A percentile compares a stretch with the other conserved stretches of the same genome.
These are phyloP conservation scores for Fusarium dimerum DNA, from an alignment of 2,329 filamentous ascomycete species.

Conservation along the genomic window DNA sequence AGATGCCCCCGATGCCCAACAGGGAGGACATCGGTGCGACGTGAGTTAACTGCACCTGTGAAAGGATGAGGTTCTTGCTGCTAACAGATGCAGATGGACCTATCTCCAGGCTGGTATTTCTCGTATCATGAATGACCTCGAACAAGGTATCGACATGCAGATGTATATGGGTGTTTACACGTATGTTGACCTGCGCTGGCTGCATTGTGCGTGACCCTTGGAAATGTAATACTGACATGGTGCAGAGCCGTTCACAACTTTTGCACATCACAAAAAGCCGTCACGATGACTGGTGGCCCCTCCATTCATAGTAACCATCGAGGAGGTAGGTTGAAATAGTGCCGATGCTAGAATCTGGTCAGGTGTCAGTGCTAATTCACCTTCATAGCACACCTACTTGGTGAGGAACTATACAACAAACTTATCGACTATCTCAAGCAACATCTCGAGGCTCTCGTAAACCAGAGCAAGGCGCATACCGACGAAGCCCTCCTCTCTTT, in stretches of 20 bases:
- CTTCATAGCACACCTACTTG: constrained; percentile 78
- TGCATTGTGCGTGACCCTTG: not conserved
- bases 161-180: constrained; percentile 99
- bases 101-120: constrained; percentile 88
- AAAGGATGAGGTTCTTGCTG: not conserved
- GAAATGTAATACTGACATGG: constrained; percentile 36
- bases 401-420: constrained; percentile 93
- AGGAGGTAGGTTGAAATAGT: constrained; percentile 58
- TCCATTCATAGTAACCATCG: constrained; percentile 42
- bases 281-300: constrained; percentile 54
- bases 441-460: constrained; percentile 73
- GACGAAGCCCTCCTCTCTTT: constrained; percentile 89
- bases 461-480: constrained; percentile 74
- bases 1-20: constrained; percentile 61
- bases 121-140: constrained; percentile 89
- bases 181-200: constrained; percentile 43
- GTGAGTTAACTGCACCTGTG: constrained; percentile 32
- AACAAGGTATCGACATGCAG: constrained; percentile 90
- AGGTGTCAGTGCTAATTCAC: constrained; percentile 21
- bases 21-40: constrained; percentile 60
- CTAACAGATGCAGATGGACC: constrained; percentile 66
- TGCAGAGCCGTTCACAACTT: constrained; percentile 92
- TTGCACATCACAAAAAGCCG: constrained; percentile 95
- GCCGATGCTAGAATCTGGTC: not conserved
- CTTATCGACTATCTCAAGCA: constrained; percentile 80